A percentile compares a stretch with the other conserved stretches of the same genome.
These are phyloP conservation scores for Syzygium grande DNA, from an alignment of 345 rosid species.

Conservation along the genomic window DNA sequence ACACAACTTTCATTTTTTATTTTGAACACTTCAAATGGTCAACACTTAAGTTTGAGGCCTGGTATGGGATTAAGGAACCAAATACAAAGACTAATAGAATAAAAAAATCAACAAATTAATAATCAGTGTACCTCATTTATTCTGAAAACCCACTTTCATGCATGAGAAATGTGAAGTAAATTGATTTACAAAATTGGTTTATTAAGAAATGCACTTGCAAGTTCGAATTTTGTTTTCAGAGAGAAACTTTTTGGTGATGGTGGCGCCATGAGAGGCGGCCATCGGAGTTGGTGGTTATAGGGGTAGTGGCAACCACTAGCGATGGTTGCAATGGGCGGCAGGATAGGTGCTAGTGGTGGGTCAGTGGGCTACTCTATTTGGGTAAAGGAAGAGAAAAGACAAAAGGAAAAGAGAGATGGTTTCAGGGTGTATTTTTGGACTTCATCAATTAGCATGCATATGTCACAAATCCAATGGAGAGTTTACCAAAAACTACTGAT, in stretches of 20 bases:
- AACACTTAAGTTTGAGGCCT: background rate
- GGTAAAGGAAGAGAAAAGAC: background rate
- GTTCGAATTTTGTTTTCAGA: too few relatives aligned
- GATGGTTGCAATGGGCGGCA: background rate
- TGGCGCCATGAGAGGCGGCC: too few relatives aligned
- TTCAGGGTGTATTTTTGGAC: background rate
- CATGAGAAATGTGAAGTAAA: background rate
- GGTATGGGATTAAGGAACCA: background rate
- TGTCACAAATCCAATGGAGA: background rate
- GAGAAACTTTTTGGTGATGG: too few relatives aligned
- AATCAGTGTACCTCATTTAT: background rate
- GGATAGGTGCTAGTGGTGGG: background rate
- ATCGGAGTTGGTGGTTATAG: too few relatives aligned
- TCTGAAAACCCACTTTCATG: background rate
- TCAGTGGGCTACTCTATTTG: too few relatives aligned
- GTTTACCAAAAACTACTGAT: too few relatives aligned
- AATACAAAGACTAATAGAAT: background rate
- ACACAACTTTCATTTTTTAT: background rate
- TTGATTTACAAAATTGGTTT: background rate
- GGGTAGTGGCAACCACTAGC: background rate
- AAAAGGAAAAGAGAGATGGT: background rate
- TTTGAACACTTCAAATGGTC: background rate
- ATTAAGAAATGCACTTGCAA: background rate
- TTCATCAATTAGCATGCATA: background rate
- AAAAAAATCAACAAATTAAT: background rate